These are phyloP conservation scores for Pseudocercospora musae DNA, from an alignment of 2,329 filamentous ascomycete genomes.

Conservation along the genomic window DNA sequence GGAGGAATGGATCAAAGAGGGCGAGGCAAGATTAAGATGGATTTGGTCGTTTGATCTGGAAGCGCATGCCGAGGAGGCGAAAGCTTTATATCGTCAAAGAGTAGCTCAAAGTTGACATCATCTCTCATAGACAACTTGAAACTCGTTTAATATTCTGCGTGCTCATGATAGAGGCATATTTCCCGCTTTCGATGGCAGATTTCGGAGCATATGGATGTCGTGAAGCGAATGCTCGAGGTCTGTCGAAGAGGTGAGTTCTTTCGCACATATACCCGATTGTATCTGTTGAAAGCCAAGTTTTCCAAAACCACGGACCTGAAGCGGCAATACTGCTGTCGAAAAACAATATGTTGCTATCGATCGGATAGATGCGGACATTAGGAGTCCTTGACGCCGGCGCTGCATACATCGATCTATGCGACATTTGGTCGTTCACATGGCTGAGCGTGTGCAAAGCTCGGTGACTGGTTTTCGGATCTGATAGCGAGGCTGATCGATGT, in stretches of 20 bases:
- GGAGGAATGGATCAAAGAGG: constrained; percentile 17
- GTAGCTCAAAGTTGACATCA: background rate
- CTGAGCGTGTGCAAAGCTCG: background rate
- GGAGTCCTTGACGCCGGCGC: background rate
- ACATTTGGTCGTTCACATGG: background rate
- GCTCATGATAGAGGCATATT: background rate
- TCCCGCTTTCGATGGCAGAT: no score
- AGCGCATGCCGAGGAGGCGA: constrained; percentile 23
- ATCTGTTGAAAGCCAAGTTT: background rate
- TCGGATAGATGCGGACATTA: no score
- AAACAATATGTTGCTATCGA: no score
- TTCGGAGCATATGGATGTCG: no score
- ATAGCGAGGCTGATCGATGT: no score
- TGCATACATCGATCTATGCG: background rate
- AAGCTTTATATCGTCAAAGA: background rate
- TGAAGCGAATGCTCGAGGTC: no score
- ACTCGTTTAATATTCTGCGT: background rate
- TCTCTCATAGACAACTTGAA: background rate
- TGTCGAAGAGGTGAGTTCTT: background rate
- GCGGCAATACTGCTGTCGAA: no score
- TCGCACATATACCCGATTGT: background rate
- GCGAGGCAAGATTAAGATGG: constrained; percentile 20
- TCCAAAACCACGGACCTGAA: background rate
- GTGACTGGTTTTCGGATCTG: no score
- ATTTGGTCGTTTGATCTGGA: constrained; percentile 29